A percentile compares a stretch with the other conserved stretches of the same genome.
Evolutionary conservation across 2,329 filamentous ascomycete genomes (phyloP).

Genomic region (Fusarium pseudocircinatum): DNA sequence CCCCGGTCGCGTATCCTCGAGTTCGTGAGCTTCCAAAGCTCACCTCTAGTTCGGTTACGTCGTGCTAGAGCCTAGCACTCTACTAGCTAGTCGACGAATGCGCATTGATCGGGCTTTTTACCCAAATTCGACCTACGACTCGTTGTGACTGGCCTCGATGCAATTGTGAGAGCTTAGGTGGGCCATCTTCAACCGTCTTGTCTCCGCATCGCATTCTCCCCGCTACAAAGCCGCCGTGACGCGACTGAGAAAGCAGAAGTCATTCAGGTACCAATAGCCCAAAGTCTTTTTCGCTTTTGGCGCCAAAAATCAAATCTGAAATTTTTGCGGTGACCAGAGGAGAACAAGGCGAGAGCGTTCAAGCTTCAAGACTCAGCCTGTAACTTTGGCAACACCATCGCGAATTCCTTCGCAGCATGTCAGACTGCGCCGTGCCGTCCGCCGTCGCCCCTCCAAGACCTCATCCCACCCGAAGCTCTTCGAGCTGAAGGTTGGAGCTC

Average conservation of each 20-base stretch:
- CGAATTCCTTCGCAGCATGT: constrained; percentile 41
- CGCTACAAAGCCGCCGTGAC: constrained; percentile 19
- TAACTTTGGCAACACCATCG: constrained; percentile 20
- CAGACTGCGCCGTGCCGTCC: constrained; percentile 34
- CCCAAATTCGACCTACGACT: background rate
- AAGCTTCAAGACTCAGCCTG: constrained; percentile 14
- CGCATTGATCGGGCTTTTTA: background rate
- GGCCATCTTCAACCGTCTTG: constrained; percentile 5
- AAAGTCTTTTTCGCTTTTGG: constrained; percentile 3
- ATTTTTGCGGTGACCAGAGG: background rate
- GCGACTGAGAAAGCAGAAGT: constrained; percentile 17
- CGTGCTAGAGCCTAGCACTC: constrained; percentile 8
- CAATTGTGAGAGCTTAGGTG: constrained; percentile 17
- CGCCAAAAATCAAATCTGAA: background rate
- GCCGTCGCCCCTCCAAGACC: constrained; percentile 33
- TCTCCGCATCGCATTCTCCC: constrained; percentile 30
- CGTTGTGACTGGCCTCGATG: background rate
- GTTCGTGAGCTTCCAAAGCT: constrained; percentile 19
- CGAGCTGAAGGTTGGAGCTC: constrained; percentile 28
- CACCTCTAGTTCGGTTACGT: constrained; percentile 16
- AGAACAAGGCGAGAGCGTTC: background rate
- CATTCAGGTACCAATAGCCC: constrained; percentile 12
- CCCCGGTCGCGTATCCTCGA: constrained; percentile 10
- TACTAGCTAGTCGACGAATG: constrained; percentile 4
- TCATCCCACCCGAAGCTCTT: constrained; percentile 21